Base-by-base conservation (phyloP, 116 monocot species). In the Zostera marina region DNA sequence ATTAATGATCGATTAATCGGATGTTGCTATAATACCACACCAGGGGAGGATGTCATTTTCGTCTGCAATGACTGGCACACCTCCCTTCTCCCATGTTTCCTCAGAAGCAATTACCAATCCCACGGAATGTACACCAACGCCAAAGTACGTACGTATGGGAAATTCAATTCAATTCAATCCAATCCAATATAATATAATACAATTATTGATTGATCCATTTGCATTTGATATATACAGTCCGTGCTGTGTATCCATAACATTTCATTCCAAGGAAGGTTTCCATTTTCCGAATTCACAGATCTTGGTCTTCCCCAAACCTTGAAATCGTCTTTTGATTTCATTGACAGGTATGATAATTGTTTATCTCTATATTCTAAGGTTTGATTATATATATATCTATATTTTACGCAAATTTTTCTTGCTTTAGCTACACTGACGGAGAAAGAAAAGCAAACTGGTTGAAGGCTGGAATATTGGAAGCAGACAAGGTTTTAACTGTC, bases 1-100 rank as follows among this genome's bases (percentile, higher is more conserved):
- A 24, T 25, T n/a, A n/a, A n/a, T n/a, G n/a, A n/a, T n/a, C n/a
- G n/a, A n/a, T n/a, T n/a, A n/a, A n/a, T n/a, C n/a, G n/a, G n/a
- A n/a, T n/a, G n/a, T n/a, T n/a, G n/a, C n/a, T n/a, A n/a, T n/a
- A n/a, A n/a, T n/a, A n/a, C n/a, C n/a, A n/a, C n/a, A n/a, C 23
- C 63, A 94, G 93, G 93, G 13, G 93, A 94, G 58, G 77, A 94
- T 74, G 93, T 94, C 42, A 62, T 88, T 3, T 94, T 94, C 60
- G 56, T 94, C 62, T 79, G 79, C 65, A 94, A 94, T 63, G 93
- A 94, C 52, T 94, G 93, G 93, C 93, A 88, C 73, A 81, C 88
- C 39, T 79, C 77, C 21, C 59, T 59, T 65, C 72, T 94, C 21
- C 75, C 84, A 12, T 88, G 79, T 77, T 88, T 88, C 64, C 68